Evolutionary conservation across 371 early-diverging fungal genomes (phyloP), one percentile per base, ranked within the genome.

Genomic region (Mucor racemosus): DNA sequence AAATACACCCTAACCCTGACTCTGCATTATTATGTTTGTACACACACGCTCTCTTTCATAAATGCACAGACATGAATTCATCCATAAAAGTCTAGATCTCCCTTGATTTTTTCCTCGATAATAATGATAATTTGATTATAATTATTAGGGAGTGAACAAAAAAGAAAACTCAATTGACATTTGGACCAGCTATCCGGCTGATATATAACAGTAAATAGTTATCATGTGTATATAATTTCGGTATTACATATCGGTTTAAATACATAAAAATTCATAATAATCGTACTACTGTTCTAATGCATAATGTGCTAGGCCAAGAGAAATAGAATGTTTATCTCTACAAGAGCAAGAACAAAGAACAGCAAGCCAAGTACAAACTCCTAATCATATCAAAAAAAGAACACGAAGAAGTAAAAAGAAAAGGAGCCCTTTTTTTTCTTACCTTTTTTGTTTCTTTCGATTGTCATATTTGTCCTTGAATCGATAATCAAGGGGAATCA

Each of bases 1-100:
- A 26, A 26, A 26, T 26, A 26, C 3, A 26, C 38, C 5, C 38
- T 38, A 9, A 38, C 38, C 38, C 38, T 38, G 4, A 38, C 38
- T 11, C 1, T 38, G 38, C 38, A 38, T 38, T 11, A 38, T 38
- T 26, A 5, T 38, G 38, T 38, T 11, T 38, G 38, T 38, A 38
- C 38, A 38, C 26, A 26, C 26, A 26, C 3, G 11, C 38, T 3
- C 11, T 3, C 11, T 38, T 38, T 38, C 38, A 38, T 38, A 11
- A 42, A 58, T 35, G 48, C 46, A 65, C 46, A 65, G 46, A 65
- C 44, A 46, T 46, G 36, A 58, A 50, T 34, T 14, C 26, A 65
- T 15, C 58, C 33, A 58, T 48, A 46, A 31, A 42, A 58, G 58
- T 65, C 65, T 65, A 65, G 58, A 58, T 65, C 58, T 40, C 58